A percentile compares a stretch with the other conserved stretches of the same genome.
Conservation (phyloP, 108 stramenopile genomes). For the Seminavis robusta region DNA sequence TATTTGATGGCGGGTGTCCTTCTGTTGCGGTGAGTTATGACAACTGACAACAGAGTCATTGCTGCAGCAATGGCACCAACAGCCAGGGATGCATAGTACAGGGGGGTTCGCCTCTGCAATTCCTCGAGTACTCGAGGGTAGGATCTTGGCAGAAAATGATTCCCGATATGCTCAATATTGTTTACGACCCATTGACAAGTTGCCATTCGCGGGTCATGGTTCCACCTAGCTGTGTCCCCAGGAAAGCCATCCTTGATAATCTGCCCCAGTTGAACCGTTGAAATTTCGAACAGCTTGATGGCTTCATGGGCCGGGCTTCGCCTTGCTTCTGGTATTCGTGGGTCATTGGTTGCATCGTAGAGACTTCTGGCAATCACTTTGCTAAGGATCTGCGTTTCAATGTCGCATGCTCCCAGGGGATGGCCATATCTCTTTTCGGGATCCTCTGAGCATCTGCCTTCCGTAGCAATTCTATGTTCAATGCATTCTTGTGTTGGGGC, state of each 20-base stretch:
- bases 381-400: background rate
- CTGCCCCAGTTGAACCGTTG: background rate
- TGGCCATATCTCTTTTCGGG: slow-evolving; percentile 11
- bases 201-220: slow-evolving; percentile 20
- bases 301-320: slow-evolving; percentile 9
- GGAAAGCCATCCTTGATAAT: background rate
- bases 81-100: background rate
- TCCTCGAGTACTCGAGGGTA: slow-evolving; percentile 16
- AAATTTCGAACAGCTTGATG: background rate
- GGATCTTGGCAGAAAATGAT: slow-evolving; percentile 12
- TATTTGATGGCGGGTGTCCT: background rate
- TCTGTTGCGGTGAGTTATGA: slow-evolving; percentile 3
- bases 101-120: background rate
- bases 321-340: background rate
- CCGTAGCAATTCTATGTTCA: background rate
- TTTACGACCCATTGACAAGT: slow-evolving; percentile 26
- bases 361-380: slow-evolving; percentile 8
- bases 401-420: slow-evolving; percentile 23
- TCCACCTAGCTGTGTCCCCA: background rate
- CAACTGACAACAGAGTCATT: background rate
- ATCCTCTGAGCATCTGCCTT: slow-evolving; percentile 7
- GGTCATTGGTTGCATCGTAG: background rate
- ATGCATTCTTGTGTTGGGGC: slow-evolving; percentile 18
- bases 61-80: slow-evolving; percentile 6
- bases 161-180: slow-evolving; percentile 15